A percentile compares a stretch with the other conserved stretches of the same genome.
These are phyloP conservation scores for Candida golubevii DNA, from an alignment of 805 yeast genomes.

Conservation along the genomic window DNA sequence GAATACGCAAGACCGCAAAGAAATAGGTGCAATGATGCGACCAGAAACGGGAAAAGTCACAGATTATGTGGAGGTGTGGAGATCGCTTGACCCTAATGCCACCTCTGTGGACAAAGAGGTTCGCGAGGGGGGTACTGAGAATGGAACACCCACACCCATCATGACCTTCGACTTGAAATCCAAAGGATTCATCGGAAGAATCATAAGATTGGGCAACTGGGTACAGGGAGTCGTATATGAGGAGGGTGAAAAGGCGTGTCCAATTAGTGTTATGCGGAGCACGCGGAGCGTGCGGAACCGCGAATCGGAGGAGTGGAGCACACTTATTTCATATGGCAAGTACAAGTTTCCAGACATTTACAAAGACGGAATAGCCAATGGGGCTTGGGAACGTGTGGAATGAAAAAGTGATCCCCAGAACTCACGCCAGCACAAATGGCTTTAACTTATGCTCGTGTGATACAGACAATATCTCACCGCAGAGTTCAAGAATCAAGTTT, in stretches of 20 bases:
- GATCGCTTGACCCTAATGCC: constrained; percentile 40
- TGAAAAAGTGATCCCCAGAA: neutral
- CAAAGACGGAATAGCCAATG: neutral
- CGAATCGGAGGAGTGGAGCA: constrained; percentile 17
- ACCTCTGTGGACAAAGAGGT: constrained; percentile 26
- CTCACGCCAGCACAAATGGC: neutral
- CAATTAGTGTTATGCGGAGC: constrained; percentile 29
- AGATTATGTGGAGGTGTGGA: constrained; percentile 53
- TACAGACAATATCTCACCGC: no score
- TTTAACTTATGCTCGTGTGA: no score
- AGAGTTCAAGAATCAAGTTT: no score
- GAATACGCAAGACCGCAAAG: constrained; percentile 40
- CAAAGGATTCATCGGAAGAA: constrained; percentile 36
- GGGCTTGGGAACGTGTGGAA: constrained; percentile 4
- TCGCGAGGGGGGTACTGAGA: constrained; percentile 16
- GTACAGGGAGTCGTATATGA: constrained; percentile 44
- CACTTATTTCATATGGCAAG: constrained; percentile 26
- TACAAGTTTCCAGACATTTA: constrained; percentile 21
- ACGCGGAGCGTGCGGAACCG: constrained; percentile 21
- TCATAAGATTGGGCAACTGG: constrained; percentile 50
- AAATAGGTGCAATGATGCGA: constrained; percentile 47
- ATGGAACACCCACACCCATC: constrained; percentile 19
- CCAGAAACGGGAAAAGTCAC: constrained; percentile 39
- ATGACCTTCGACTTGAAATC: constrained; percentile 15
- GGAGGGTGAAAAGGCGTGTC: constrained; percentile 14